Evolutionary conservation across 2,329 filamentous ascomycete species (phyloP).

Genomic region (Sphaerostilbella broomeana): DNA sequence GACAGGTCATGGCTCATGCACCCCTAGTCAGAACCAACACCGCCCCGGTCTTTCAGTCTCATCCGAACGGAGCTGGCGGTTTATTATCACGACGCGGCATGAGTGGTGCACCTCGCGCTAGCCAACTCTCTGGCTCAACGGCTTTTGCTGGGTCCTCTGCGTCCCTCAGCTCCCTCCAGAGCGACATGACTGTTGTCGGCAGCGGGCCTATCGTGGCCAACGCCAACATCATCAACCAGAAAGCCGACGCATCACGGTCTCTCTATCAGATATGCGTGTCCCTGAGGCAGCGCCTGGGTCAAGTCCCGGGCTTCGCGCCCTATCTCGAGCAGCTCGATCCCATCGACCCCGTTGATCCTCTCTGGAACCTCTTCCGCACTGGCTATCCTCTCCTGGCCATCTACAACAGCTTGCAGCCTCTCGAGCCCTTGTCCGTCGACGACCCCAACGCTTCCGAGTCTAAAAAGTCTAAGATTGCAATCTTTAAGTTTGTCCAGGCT

Average conservation of each 20-base stretch:
- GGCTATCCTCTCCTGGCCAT: constrained; percentile 81
- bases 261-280: constrained; percentile 93
- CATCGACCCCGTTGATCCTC: constrained; percentile 72
- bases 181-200: constrained; percentile 37
- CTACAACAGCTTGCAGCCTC: constrained; percentile 77
- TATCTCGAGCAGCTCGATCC: constrained; percentile 67
- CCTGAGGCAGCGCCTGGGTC: constrained; percentile 71
- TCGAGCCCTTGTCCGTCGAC: constrained; percentile 61
- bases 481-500: constrained; percentile 88
- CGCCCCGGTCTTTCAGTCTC: constrained; percentile 46
- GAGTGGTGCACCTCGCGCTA: constrained; percentile 49
- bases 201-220: constrained; percentile 64
- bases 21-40: constrained; percentile 54
- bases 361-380: constrained; percentile 81
- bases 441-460: constrained; percentile 54
- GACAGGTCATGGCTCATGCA: constrained; percentile 52
- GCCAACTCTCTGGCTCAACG: constrained; percentile 57
- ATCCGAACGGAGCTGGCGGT: constrained; percentile 40
- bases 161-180: constrained; percentile 45
- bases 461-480: constrained; percentile 78
- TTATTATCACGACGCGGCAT: constrained; percentile 38
- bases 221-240: constrained; percentile 94
- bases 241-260: constrained; percentile 83
- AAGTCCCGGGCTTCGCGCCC: constrained; percentile 75
- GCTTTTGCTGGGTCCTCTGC: constrained; percentile 47